Evolutionary conservation across 1,284 basidiomycete genomes (phyloP), one percentile per base, ranked within the genome.

Genomic region (Cutaneotrichosporon cavernicola): DNA sequence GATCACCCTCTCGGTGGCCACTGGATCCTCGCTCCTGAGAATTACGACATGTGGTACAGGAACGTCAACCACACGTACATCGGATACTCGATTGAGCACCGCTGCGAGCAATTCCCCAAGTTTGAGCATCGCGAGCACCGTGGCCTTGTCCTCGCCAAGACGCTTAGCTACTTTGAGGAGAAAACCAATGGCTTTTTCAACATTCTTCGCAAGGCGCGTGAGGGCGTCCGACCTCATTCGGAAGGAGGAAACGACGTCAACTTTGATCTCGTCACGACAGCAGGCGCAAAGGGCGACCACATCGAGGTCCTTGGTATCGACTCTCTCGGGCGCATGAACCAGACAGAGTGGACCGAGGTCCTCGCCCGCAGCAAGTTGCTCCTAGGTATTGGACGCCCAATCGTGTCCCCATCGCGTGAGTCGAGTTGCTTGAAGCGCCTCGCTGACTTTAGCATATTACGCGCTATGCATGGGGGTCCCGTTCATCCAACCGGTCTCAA

Each of bases 381-480:
- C 11, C 49, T 68, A 11, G 67, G 67, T 1, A 61, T 65, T 26
- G 67, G 67, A 26, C 11, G 32, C 14, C 67, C 67, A 2, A 21
- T 50, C 26, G 62, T 65, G 13, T 64, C 62, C 5, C 67, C 67
- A 8, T 68, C 67, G 10, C 67, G 58, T 64, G 30, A 60, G 58
- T 60, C 60, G 30, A 60, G 58, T 60, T 56, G n/a, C 11, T 3
- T 26, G 4, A 7, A 30, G 6, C 18, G 7, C 18, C 16, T 16
- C 18, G 43, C 43, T 46, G 22, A 43, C 46, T 7, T 72, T 71
- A 62, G 80, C 81, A 0, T 82, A 80, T 66, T 80, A 82, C 59
- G 81, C 78, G 1, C 69, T 83, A 8, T 83, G 82, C 51, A 65
- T 82, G 31, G 81, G 81, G 9, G 76, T 82, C 13, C 81, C 81